phyloP scores from a whole-genome alignment of 768 basidiomycete genomes.

The Rhodosporidiobolus odoratus region DNA sequence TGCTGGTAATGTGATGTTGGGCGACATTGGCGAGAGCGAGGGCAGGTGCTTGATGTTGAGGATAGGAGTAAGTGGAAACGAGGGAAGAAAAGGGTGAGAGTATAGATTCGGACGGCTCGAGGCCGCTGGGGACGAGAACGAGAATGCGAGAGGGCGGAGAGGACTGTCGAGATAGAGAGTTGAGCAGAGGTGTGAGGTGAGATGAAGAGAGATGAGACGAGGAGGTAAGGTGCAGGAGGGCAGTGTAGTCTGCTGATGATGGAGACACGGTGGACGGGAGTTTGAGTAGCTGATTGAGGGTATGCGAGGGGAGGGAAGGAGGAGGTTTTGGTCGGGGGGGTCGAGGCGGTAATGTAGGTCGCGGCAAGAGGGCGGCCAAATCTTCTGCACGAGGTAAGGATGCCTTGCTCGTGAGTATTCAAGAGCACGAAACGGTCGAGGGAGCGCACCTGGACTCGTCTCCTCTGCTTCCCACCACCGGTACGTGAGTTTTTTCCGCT shows the following conservation, averaged over 20 bases:
- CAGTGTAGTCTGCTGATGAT: constrained; percentile 13
- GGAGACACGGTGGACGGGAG: constrained; percentile 27
- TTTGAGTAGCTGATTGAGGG: constrained; percentile 23
- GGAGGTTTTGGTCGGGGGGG: constrained; percentile 19
- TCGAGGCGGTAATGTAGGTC: constrained; percentile 7
- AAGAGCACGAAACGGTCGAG: background rate
- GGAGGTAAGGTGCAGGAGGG: constrained; percentile 27
- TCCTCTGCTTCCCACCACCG: constrained; percentile 32
- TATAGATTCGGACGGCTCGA: constrained; percentile 1
- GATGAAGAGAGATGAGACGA: constrained; percentile 15
- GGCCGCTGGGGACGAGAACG: constrained; percentile 18
- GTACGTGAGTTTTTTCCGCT: constrained; percentile 1
- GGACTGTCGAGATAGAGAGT: constrained; percentile 7
- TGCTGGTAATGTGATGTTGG: background rate
- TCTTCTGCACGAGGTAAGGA: background rate
- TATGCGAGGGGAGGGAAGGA: constrained; percentile 6
- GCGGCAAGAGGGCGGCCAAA: constrained; percentile 17
- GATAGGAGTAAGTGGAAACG: constrained; percentile 6
- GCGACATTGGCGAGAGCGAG: constrained; percentile 1
- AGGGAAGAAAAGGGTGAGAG: background rate
- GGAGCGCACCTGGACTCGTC: background rate
- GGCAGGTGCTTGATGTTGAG: background rate
- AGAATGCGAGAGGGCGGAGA: constrained; percentile 12
- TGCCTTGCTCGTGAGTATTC: background rate
- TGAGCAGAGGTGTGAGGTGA: constrained; percentile 10